Conservation (phyloP, 352 stramenopile genomes). For the Phytopythium ostracodes region DNA sequence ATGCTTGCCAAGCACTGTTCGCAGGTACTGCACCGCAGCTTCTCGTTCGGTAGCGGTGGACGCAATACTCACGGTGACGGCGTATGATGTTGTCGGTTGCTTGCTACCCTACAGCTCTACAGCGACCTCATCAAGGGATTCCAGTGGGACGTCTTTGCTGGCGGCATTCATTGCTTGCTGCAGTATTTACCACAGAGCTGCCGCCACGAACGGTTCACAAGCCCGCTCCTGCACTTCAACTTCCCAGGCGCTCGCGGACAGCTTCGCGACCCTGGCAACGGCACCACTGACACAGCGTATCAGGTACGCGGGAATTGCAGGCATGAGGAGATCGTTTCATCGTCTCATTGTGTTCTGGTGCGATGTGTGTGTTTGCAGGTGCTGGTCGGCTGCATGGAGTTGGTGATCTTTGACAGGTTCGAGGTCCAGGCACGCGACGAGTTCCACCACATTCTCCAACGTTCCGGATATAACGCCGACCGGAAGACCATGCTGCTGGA, state of each 20-base stretch:
- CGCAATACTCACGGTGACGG: constrained; percentile 3
- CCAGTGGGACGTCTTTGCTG: constrained; percentile 81
- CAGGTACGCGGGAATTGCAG: constrained; percentile 24
- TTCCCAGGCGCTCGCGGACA: constrained; percentile 64
- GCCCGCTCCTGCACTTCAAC: constrained; percentile 71
- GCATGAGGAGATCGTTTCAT: background rate
- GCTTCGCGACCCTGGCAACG: constrained; percentile 64
- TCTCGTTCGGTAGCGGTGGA: background rate
- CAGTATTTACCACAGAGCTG: constrained; percentile 71
- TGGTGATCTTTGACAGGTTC: constrained; percentile 84
- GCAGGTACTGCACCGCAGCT: constrained; percentile 25
- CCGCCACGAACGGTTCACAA: constrained; percentile 58
- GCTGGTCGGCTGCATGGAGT: constrained; percentile 65
- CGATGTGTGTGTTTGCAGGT: constrained; percentile 37
- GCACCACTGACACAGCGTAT: constrained; percentile 76
- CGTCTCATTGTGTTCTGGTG: background rate
- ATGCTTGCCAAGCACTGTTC: constrained; percentile 65
- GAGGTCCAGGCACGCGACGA: constrained; percentile 52
- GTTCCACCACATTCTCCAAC: constrained; percentile 58
- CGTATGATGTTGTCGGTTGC: background rate
- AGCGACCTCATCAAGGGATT: constrained; percentile 81
- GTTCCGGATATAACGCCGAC: constrained; percentile 52
- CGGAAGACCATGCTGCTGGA: constrained; percentile 76
- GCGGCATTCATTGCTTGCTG: constrained; percentile 76
- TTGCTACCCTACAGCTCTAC: constrained; percentile 40